Percentiles rank a stretch among this genome's conserved stretches.
phyloP scores from a whole-genome alignment of 192 early-diverging fungal genomes.

The Coemansia sp. region DNA sequence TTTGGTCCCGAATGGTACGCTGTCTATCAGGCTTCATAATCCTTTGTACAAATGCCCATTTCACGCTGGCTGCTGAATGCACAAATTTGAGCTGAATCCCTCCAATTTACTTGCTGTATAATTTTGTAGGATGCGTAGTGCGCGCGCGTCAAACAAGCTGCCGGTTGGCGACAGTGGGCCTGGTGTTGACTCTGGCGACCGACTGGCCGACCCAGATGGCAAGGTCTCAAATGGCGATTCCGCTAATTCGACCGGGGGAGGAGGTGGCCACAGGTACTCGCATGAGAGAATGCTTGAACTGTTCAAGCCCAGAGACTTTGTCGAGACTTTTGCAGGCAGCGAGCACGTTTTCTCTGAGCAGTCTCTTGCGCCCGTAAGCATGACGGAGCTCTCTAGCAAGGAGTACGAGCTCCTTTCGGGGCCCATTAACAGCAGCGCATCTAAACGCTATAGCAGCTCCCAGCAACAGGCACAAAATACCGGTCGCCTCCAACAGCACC shows the following conservation, averaged over 20 bases:
- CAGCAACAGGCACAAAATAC: constrained; percentile 10
- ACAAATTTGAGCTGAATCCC: too few relatives aligned
- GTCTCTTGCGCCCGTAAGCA: constrained; percentile 59
- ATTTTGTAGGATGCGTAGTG: constrained; percentile 42
- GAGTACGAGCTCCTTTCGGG: constrained; percentile 58
- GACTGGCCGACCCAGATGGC: neutral
- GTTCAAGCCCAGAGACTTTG: constrained; percentile 59
- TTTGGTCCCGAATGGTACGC: constrained; percentile 77
- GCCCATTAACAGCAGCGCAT: constrained; percentile 53
- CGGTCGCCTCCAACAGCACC: neutral
- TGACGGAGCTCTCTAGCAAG: constrained; percentile 55
- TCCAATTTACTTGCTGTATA: neutral
- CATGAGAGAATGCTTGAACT: constrained; percentile 72
- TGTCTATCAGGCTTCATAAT: neutral
- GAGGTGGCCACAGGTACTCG: constrained; percentile 65
- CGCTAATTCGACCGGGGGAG: constrained; percentile 20
- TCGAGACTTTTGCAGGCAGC: constrained; percentile 62
- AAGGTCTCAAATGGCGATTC: neutral
- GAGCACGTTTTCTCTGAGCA: constrained; percentile 65
- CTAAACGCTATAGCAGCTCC: constrained; percentile 45
- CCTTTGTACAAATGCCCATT: neutral
- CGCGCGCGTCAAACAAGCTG: constrained; percentile 22
- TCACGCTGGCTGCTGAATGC: too few relatives aligned
- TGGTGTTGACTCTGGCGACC: constrained; percentile 3
- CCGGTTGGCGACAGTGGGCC: neutral